Conservation (phyloP, 305 asterid species). For the Fraxinus velutina region DNA sequence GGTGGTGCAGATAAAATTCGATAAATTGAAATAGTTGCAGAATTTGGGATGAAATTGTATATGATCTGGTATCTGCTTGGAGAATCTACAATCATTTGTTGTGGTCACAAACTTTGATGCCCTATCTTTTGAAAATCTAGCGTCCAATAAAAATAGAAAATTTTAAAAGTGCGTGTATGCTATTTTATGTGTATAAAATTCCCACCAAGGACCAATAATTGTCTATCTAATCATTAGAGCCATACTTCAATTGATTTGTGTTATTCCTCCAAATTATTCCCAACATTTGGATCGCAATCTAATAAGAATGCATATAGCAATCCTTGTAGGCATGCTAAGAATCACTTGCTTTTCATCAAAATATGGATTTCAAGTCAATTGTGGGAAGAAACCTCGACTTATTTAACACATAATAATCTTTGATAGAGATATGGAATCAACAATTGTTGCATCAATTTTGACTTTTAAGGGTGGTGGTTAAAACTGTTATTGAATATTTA, state of each 20-base stretch:
- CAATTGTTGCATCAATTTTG: slow-evolving; percentile 1
- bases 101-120: background rate
- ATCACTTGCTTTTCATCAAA: background rate
- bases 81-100: background rate
- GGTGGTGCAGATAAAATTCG: background rate
- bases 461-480: background rate
- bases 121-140: background rate
- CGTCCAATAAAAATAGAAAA: slow-evolving; percentile 3
- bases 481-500: background rate
- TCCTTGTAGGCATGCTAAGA: background rate
- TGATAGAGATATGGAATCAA: slow-evolving; percentile 14
- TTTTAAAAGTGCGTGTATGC: background rate
- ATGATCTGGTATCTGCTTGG: background rate
- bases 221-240: slow-evolving; percentile 38
- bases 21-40: background rate
- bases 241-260: slow-evolving; percentile 21
- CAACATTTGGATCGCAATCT: slow-evolving; percentile 26
- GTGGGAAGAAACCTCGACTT: background rate
- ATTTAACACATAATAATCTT: background rate
- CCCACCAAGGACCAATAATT: slow-evolving; percentile 27
- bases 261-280: slow-evolving; percentile 13
- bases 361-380: background rate
- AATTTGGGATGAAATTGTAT: background rate
- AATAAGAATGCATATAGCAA: background rate
- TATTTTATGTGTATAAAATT: slow-evolving; percentile 13